phyloP scores from a whole-genome alignment of 2,329 filamentous ascomycete genomes.

The Chaetomium sp. region DNA sequence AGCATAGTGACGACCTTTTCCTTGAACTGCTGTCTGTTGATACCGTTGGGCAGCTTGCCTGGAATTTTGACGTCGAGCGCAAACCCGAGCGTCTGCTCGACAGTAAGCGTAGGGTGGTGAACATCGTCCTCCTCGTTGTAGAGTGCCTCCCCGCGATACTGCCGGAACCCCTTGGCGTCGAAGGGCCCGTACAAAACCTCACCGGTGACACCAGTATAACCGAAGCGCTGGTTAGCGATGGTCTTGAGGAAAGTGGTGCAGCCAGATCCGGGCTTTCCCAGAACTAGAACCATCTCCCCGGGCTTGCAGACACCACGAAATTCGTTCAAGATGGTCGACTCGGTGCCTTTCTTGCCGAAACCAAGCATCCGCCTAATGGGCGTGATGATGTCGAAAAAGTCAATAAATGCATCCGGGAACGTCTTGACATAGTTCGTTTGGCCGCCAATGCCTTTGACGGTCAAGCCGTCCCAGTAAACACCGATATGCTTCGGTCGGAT shows the following conservation, averaged over 20 bases:
- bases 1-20: conserved; percentile 66
- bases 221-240: conserved; percentile 58
- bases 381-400: conserved; percentile 68
- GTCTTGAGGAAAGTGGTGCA: conserved; percentile 65
- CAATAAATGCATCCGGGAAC: conserved; percentile 69
- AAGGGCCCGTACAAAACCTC: conserved; percentile 75
- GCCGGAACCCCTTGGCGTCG: conserved; percentile 61
- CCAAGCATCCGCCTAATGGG: conserved; percentile 60
- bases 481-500: conserved; percentile 77
- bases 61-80: conserved; percentile 81
- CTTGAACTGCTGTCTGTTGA: conserved; percentile 67
- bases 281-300: conserved; percentile 82
- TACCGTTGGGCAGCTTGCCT: conserved; percentile 67
- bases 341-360: conserved; percentile 58
- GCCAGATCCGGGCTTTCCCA: conserved; percentile 69
- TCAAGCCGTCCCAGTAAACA: conserved; percentile 71
- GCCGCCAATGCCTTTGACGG: conserved; percentile 69
- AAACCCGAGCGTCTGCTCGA: conserved; percentile 80
- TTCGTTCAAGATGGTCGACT: conserved; percentile 66
- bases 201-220: conserved; percentile 52
- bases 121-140: conserved; percentile 86
- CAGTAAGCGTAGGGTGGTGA: conserved; percentile 78
- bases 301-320: conserved; percentile 68
- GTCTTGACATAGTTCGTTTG: conserved; percentile 66
- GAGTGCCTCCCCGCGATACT: conserved; percentile 73